Percentiles rank a stretch among this genome's conserved stretches.
These are phyloP conservation scores for Apophysomyces variabilis DNA, from an alignment of 371 early-diverging fungal species.

Conservation along the genomic window DNA sequence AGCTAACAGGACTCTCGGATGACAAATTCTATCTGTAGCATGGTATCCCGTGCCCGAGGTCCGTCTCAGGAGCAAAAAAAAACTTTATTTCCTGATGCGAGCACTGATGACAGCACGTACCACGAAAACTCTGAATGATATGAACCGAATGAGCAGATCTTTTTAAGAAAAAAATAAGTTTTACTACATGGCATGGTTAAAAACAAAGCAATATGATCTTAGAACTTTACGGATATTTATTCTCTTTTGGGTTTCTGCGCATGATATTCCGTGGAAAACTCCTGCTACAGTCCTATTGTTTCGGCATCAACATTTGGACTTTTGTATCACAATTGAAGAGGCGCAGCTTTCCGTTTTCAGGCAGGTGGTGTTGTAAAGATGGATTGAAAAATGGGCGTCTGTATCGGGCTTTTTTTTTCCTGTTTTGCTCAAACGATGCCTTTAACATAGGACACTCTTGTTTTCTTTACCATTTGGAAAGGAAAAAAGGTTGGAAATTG, in stretches of 20 bases:
- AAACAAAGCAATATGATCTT: too few species aligned
- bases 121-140: conserved; percentile 1
- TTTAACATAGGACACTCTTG: too few species aligned
- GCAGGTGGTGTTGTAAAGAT: background rate
- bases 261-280: background rate
- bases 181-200: background rate
- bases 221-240: background rate
- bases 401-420: too few species aligned
- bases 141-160: conserved; percentile 1
- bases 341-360: background rate
- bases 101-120: conserved; percentile 9
- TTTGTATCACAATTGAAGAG: background rate
- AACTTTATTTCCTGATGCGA: background rate
- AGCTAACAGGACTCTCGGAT: conserved; percentile 2
- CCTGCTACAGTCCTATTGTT: conserved; percentile 4
- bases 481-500: too few species aligned
- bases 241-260: background rate
- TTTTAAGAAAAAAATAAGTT: background rate
- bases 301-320: background rate
- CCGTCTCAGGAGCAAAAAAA: background rate
- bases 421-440: too few species aligned
- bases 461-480: too few species aligned
- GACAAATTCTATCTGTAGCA: background rate
- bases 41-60: background rate
- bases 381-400: too few species aligned